phyloP scores from a whole-genome alignment of 2,329 filamentous ascomycete genomes.

The Chrysoporthe puriensis region DNA sequence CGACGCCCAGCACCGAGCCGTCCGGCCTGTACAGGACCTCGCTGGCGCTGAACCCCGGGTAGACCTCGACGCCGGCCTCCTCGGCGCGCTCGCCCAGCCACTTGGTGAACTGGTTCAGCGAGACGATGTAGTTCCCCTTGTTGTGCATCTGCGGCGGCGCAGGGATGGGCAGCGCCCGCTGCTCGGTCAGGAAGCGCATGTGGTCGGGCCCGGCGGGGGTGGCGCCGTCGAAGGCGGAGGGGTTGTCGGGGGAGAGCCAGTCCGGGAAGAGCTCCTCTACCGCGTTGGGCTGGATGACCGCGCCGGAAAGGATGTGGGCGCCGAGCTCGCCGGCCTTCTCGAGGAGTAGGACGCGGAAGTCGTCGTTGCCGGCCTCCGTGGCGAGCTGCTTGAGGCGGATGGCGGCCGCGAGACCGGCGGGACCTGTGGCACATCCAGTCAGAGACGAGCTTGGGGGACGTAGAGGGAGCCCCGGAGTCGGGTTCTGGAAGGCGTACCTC shows the following conservation, averaged over 20 bases:
- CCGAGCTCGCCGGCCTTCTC: conserved; percentile 96
- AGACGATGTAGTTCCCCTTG: conserved; percentile 96
- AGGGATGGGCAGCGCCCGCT: conserved; percentile 75
- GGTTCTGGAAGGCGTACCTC: conserved; percentile 54
- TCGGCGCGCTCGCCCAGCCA: conserved; percentile 98
- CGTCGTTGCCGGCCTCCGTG: conserved; percentile 91
- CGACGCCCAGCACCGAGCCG: conserved; percentile 89
- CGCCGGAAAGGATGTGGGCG: conserved; percentile 92
- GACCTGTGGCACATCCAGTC: conserved; percentile 53
- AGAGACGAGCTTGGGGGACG: conserved; percentile 10
- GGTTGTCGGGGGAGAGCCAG: conserved; percentile 89
- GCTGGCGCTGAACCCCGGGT: conserved; percentile 92
- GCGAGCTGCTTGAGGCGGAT: conserved; percentile 95
- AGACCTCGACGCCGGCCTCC: conserved; percentile 93
- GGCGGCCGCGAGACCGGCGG: conserved; percentile 87
- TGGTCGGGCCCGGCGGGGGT: conserved; percentile 83
- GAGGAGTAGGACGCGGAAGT: conserved; percentile 88
- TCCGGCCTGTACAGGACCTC: conserved; percentile 88
- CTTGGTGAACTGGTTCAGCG: conserved; percentile 90
- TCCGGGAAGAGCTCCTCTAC: conserved; percentile 90
- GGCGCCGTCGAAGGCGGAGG: conserved; percentile 81
- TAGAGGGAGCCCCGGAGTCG: neutral
- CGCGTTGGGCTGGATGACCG: conserved; percentile 87
- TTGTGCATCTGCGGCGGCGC: conserved; percentile 98
- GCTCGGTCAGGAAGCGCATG: conserved; percentile 94